Conservation (phyloP, 306 rosid genomes). For the Inga laurina region DNA sequence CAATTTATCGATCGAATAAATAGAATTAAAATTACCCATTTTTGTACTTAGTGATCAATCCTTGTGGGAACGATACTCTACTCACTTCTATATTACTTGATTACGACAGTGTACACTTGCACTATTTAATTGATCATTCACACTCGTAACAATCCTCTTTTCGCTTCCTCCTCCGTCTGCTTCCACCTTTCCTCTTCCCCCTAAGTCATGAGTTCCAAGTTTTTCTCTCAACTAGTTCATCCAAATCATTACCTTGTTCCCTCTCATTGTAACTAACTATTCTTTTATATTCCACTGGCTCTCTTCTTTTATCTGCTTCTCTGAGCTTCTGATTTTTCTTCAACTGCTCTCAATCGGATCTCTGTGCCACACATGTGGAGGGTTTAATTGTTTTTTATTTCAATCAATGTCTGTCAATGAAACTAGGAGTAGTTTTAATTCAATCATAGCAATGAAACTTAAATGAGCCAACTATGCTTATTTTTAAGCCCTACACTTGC, state of each 20-base stretch:
- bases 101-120: too few relatives aligned
- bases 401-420: constrained; percentile 14
- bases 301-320: constrained; percentile 24
- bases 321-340: constrained; percentile 17
- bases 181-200: constrained; percentile 54
- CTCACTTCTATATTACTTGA: too few relatives aligned
- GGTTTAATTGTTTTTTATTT: neutral
- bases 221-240: neutral
- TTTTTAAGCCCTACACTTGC: neutral
- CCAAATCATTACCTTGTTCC: neutral
- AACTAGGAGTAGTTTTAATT: constrained; percentile 5
- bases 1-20: too few relatives aligned
- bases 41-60: too few relatives aligned
- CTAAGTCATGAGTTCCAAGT: constrained; percentile 41
- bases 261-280: neutral
- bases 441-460: constrained; percentile 17
- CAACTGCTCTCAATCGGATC: neutral
- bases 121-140: too few relatives aligned
- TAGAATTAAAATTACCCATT: too few relatives aligned
- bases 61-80: too few relatives aligned
- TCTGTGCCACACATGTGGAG: too few relatives aligned
- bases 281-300: neutral
- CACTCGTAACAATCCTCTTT: too few relatives aligned
- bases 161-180: constrained; percentile 23
- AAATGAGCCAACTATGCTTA: constrained; percentile 25